Evolutionary conservation across 148 eudicot species (phyloP).

Genomic region (Vaccinium vitisidaea): DNA sequence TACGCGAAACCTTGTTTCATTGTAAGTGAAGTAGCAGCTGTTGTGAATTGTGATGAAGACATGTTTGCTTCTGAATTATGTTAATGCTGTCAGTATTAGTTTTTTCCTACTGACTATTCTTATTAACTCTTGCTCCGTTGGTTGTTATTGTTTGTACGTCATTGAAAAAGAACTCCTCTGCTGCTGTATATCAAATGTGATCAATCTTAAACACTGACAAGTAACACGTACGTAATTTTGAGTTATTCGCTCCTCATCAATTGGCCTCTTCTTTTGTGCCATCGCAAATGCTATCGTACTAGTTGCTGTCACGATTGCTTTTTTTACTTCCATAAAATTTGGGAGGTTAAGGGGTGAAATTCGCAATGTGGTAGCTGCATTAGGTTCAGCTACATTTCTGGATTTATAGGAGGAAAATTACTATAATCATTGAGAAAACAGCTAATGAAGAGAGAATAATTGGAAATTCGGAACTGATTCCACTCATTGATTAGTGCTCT

Average conservation of each 20-base stretch:
- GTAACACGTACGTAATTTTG: not conserved
- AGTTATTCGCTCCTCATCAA: not conserved
- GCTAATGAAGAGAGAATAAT: not conserved
- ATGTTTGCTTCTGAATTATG: conserved; percentile 16
- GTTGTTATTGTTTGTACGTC: not conserved
- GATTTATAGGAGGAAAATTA: not conserved
- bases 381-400: not conserved
- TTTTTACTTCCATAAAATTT: not conserved
- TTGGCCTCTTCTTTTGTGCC: conserved; percentile 1
- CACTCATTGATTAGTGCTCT: not conserved
- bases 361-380: not conserved
- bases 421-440: not conserved
- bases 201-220: not conserved
- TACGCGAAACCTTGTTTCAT: not conserved
- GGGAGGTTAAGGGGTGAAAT: not conserved
- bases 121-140: not conserved
- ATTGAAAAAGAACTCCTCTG: not conserved
- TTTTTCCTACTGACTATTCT: not conserved
- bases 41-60: conserved; percentile 17
- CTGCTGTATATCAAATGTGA: not conserved
- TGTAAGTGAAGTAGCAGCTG: conserved; percentile 12
- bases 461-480: not conserved
- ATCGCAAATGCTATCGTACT: not conserved
- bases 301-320: not conserved
- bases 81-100: not conserved